A percentile compares a stretch with the other conserved stretches of the same genome.
Evolutionary conservation across 495 filamentous ascomycete species (phyloP).

Genomic region (Tuber microsphaerosporum): DNA sequence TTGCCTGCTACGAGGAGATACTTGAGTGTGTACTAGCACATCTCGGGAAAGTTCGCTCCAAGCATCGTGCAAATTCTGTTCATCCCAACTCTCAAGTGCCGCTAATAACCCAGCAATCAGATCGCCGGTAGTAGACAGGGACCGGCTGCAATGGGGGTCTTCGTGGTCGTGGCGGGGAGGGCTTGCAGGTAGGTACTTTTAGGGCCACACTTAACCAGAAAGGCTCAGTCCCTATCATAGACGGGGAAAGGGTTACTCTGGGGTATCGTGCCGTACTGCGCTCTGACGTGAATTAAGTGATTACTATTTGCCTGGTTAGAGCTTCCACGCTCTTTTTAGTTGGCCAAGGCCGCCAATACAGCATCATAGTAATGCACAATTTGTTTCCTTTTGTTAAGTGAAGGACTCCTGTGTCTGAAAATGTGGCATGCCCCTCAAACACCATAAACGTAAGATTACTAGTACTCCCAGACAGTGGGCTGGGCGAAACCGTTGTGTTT

Average conservation of each 20-base stretch:
- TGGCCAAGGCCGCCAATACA: not conserved
- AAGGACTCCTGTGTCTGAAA: not conserved
- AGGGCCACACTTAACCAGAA: not conserved
- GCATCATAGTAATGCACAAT: not conserved
- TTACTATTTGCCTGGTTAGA: not conserved
- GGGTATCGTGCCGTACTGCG: not conserved
- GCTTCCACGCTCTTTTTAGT: not conserved
- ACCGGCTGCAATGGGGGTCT: not conserved
- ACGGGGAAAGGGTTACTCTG: not conserved
- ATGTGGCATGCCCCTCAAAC: not conserved
- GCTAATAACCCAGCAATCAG: not conserved
- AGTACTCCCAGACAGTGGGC: not conserved
- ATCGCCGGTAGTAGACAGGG: not conserved
- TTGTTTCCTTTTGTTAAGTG: not conserved
- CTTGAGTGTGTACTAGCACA: not conserved
- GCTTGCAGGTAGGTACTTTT: not conserved
- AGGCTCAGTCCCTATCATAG: not conserved
- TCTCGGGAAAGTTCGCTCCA: not conserved
- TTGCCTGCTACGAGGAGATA: not conserved
- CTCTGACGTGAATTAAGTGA: not conserved
- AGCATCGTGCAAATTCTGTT: not conserved
- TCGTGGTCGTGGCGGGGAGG: not conserved
- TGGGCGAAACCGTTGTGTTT: not conserved
- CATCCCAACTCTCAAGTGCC: not conserved
- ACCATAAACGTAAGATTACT: not conserved